Base-by-base conservation (phyloP, 2,329 filamentous ascomycete genomes). In the Aspergillus alliaceus region DNA sequence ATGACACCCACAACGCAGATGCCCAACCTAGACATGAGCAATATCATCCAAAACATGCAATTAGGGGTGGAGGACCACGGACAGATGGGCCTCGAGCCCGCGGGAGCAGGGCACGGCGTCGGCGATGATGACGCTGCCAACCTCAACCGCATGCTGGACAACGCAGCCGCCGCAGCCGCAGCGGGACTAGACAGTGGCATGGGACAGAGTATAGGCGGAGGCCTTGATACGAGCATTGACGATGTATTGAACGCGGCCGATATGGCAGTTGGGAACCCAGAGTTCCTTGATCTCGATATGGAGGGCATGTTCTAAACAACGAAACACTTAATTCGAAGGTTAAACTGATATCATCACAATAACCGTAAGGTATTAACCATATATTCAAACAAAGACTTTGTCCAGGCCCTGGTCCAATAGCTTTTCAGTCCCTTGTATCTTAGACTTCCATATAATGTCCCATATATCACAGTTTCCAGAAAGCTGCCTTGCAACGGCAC, bases 221-320 rank as follows among this genome's bases (percentile, higher is more conserved):
- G 69, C 7, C 65, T 74, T 61, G 73, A 75, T 55, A 70, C 72
- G 25, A 70, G 66, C 59, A 76, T 79, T 57, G 74, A 79, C 52
- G 77, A 79, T 64, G 72, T 79, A 37, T 62, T 79, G 53, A 76
- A 75, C 58, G 72, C 71, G 31, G 74, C 73, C 6, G 73, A 77
- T 65, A 76, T 77, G 71, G 71, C 70, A 3, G 72, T 76, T 65
- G 73, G 68, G 1, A 77, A 77, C 62, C 76, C 77, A 11, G 75
- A 77, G 58, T 77, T 76, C 64, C 58, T 78, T 32, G 75, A 77
- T 69, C 60, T 78, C 58, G 75, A 78, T 66, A 77, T 77, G 75
- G 75, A 77, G 60, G 74, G 73, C 8, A 76, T 77, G 73, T 77
- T 77, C 54, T 75, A 68, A 44, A 2, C 40, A 29, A n/a, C 15